A percentile compares a stretch with the other conserved stretches of the same genome.
phyloP scores from a whole-genome alignment of 805 yeast species.

The Monosporozyma servazzii region DNA sequence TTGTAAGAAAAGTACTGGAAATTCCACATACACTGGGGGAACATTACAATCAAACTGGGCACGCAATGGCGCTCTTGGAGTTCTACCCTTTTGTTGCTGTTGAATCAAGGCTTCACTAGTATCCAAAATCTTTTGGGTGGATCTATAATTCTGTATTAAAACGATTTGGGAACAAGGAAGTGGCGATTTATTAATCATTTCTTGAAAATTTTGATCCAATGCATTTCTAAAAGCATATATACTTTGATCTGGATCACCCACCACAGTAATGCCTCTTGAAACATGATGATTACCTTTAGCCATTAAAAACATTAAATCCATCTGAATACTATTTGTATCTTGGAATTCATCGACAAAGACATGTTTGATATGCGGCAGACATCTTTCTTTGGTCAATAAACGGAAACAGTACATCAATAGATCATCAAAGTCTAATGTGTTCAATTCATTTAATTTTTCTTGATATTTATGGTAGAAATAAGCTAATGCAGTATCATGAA shows the following conservation, averaged over 20 bases:
- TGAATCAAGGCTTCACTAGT: conserved; percentile 58
- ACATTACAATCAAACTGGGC: conserved; percentile 39
- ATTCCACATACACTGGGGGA: conserved; percentile 39
- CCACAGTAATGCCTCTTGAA: conserved; percentile 63
- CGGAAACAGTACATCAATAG: conserved; percentile 48
- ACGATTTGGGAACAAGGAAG: conserved; percentile 29
- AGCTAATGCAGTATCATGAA: conserved; percentile 28
- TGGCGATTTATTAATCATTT: conserved; percentile 39
- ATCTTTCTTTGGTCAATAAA: conserved; percentile 37
- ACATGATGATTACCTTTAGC: conserved; percentile 33
- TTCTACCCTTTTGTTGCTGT: conserved; percentile 38
- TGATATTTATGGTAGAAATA: conserved; percentile 48
- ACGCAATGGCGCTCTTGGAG: conserved; percentile 35
- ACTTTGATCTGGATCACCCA: conserved; percentile 95
- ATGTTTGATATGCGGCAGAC: conserved; percentile 47
- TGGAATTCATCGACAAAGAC: conserved; percentile 91
- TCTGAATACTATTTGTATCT: conserved; percentile 76
- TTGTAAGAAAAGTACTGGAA: conserved; percentile 41
- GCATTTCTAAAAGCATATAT: conserved; percentile 87
- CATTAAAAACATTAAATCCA: conserved; percentile 52
- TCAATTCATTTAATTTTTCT: conserved; percentile 32
- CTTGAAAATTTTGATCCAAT: conserved; percentile 51
- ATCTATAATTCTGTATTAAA: conserved; percentile 69
- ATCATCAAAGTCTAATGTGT: conserved; percentile 75
- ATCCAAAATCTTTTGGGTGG: conserved; percentile 56